Percentiles rank a stretch among this genome's conserved stretches.
These are phyloP conservation scores for Rhodosporidiobolus odoratus DNA, from an alignment of 768 basidiomycete genomes.

Conservation along the genomic window DNA sequence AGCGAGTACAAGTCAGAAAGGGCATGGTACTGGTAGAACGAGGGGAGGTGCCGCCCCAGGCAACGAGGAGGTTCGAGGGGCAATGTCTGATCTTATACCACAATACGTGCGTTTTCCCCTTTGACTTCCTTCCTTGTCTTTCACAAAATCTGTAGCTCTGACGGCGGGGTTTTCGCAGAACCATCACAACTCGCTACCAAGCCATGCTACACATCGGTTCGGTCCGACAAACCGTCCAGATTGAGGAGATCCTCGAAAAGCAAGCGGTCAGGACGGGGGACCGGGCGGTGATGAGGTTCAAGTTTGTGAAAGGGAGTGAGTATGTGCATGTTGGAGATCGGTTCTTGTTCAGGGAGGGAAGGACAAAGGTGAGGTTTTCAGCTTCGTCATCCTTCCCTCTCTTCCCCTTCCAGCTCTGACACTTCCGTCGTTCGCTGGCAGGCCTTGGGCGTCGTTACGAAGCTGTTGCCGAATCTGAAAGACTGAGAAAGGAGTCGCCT, in stretches of 20 bases:
- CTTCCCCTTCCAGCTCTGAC: not conserved
- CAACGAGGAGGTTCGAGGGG: constrained; percentile 80
- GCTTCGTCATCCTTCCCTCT: not conserved
- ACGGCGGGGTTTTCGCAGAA: not conserved
- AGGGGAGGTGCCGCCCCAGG: constrained; percentile 58
- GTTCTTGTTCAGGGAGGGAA: constrained; percentile 80
- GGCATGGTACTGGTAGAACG: constrained; percentile 89
- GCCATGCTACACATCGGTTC: constrained; percentile 44
- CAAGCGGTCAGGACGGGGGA: constrained; percentile 89
- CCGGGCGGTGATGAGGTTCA: constrained; percentile 85
- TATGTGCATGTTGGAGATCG: constrained; percentile 61
- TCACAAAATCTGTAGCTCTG: not conserved
- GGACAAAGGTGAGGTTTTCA: constrained; percentile 64
- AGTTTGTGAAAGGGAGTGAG: constrained; percentile 65
- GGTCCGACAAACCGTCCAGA: constrained; percentile 42
- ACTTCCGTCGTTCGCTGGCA: not conserved
- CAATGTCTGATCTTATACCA: constrained; percentile 82
- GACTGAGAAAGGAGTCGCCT: not conserved
- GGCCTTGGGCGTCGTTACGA: constrained; percentile 44
- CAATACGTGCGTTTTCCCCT: constrained; percentile 1
- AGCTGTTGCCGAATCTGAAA: constrained; percentile 31
- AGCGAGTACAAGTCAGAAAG: constrained; percentile 74
- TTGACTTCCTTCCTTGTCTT: not conserved
- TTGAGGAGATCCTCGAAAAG: constrained; percentile 56
- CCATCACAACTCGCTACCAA: constrained; percentile 40